Base-by-base conservation (phyloP, 2,329 filamentous ascomycete genomes). In the Graphiopsis chlorocephala region DNA sequence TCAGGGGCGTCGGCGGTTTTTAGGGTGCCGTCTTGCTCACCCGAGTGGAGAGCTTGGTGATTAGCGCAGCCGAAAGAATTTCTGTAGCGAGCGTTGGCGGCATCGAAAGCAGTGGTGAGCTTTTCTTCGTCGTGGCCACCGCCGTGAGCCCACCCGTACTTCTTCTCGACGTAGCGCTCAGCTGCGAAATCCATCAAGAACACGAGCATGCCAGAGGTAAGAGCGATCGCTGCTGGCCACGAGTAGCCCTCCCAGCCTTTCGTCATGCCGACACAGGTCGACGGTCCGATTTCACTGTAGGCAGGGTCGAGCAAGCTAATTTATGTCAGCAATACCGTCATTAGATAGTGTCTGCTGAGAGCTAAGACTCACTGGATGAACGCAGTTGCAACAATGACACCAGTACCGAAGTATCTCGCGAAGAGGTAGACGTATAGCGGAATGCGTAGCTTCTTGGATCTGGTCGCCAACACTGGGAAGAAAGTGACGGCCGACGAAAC, bases 201-300 rank as follows among this genome's bases (percentile, higher is more conserved):
- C 60, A 85, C 80, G 7, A 80, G 25, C 72, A 84, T 78, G 14
- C 81, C 75, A 0, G 82, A 81, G 0, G 78, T 72, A 42, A 86
- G 72, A 2, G 81, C 81, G 53, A 86, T 81, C 23, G 82, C 83
- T 0, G 83, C 81, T 1, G 80, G 79, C 84, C 84, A 86, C 0
- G 80, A 76, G 73, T 84, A 86, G 17, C 76, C 69, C 0, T 77
- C 79, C 81, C 84, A 86, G 52, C 78, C 76, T 0, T 80, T 82
- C 0, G 84, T 85, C 77, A 84, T 80, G 25, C 83, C 83, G 5
- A 84, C 82, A 65, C 83, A 85, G 26, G 79, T 79, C n/a, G 76
- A 68, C 0, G 79, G 71, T 6, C 73, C 73, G 17, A 75, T 75
- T 52, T 68, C 71, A 11, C 33, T 57, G 64, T 75, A 75, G 29